These are phyloP conservation scores for Oleoguttula mirabilis DNA, from an alignment of 495 filamentous ascomycete genomes.

Conservation along the genomic window DNA sequence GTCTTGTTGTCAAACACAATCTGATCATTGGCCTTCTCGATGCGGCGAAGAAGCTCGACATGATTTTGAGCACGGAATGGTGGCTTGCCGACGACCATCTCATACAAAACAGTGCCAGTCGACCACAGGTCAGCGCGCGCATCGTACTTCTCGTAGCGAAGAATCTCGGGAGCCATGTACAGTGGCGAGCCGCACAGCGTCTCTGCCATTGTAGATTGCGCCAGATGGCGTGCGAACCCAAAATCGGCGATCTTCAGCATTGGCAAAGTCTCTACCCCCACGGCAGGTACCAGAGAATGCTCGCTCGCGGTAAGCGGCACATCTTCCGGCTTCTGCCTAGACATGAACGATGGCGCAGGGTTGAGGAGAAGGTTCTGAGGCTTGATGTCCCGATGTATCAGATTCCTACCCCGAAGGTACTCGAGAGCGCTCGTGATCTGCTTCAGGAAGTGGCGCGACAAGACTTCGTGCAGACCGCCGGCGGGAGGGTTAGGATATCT, in stretches of 20 bases:
- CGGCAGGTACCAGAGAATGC: slow-evolving; percentile 64
- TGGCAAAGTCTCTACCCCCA: slow-evolving; percentile 74
- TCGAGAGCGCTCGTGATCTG: slow-evolving; percentile 86
- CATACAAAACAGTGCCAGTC: slow-evolving; percentile 84
- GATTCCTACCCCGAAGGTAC: slow-evolving; percentile 71
- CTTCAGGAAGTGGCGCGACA: slow-evolving; percentile 90
- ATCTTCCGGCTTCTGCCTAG: slow-evolving; percentile 35
- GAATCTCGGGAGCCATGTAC: slow-evolving; percentile 97
- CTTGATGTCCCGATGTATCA: slow-evolving; percentile 94
- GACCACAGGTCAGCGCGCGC: slow-evolving; percentile 97
- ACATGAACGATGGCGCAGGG: slow-evolving; percentile 60
- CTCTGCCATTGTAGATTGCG: slow-evolving; percentile 79
- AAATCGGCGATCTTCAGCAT: slow-evolving; percentile 98
- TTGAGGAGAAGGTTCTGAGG: slow-evolving; percentile 90
- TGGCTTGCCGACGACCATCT: slow-evolving; percentile 84
- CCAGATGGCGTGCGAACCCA: slow-evolving; percentile 84
- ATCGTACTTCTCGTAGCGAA: slow-evolving; percentile 94
- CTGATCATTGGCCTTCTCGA: slow-evolving; percentile 71
- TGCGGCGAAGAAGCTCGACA: slow-evolving; percentile 82
- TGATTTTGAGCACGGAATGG: slow-evolving; percentile 90
- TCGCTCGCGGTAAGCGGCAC: slow-evolving; percentile 54
- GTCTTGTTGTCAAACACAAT: slow-evolving; percentile 71
- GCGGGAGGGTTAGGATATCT: slow-evolving; percentile 76
- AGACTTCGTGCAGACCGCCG: slow-evolving; percentile 82
- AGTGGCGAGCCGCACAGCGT: slow-evolving; percentile 95